Base-by-base conservation (phyloP, 805 yeast species). In the Wickerhamiella australiensis region DNA sequence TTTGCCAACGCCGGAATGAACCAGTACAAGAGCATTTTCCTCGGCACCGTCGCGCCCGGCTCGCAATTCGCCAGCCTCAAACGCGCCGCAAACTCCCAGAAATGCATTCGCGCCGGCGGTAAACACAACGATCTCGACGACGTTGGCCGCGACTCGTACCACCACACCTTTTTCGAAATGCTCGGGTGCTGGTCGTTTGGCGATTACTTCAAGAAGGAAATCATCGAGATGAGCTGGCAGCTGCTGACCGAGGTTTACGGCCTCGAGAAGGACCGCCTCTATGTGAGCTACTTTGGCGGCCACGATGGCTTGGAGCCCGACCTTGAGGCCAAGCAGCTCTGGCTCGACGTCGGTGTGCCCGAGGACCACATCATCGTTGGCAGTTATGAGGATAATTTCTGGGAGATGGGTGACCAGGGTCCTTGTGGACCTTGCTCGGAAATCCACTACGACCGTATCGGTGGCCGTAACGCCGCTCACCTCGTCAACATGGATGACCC, bases 341-440 rank as follows among this genome's bases (percentile, higher is more conserved):
- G 99, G 99, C 70, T 72, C 55, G 77, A 74, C 35, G 83, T 82
- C 38, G 99, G 99, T 59, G 94, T 90, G 50, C 75, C 80, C 29
- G 95, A 85, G 58, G 88, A 81, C 64, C 97, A 87, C 65, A 90
- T 92, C 58, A 72, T 92, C 57, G 95, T 96, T 18, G 99, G 99
- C 51, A 71, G 80, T 57, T 84, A 80, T 49, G 72, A 79, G 63
- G 99, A 92, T 66, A 92, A 92, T 70, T 92, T 92, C 69, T 92
- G 99, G 99, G 99, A 92, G 73, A 92, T 92, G 99, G 99, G 99
- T 61, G 99, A 94, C 64, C 97, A 90, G 72, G 99, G 99, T 57
- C 99, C 99, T 45, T 92, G 99, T 73, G 99, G 99, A 55, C 99
- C 99, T 47, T 94, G 98, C 71, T 83, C 95, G 21, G 99, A 92